Evolutionary conservation across 192 early-diverging fungal species (phyloP), one percentile per base, ranked within the genome.

Genomic region (Backusella mclennaniae): DNA sequence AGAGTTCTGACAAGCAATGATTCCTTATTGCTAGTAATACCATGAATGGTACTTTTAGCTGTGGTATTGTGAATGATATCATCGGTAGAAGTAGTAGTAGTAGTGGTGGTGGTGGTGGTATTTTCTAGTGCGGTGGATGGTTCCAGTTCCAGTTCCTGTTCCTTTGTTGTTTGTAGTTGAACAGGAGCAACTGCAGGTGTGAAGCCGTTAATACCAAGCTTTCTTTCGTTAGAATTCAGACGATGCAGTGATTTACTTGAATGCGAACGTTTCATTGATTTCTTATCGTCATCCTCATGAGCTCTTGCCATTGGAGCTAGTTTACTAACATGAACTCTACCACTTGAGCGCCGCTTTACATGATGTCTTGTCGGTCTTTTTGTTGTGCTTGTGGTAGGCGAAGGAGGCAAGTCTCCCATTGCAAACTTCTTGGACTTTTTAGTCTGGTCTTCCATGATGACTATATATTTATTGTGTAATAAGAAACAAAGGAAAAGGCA

Each of bases 261-360:
- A 17, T 77, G 76, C 14, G 76, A 77, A 38, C 76, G 46, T 14
- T 72, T 71, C 76, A 77, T 77, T 19, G 75, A 68, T 23, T 76
- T 76, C 35, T 46, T 52, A 69, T 41, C 35, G 6, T 69, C 68
- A 39, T 38, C 56, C 12, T 63, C 56, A 41, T 77, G 59, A 21
- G 79, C 71, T 68, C 74, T 71, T 53, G 75, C 71, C 79, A 80
- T 80, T 44, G 75, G 79, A 17, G 75, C 75, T 7, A 80, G 36
- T 68, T 80, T 80, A 35, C 71, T 76, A 26, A 80, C 79, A 69
- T 80, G 79, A 0, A 80, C 79, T 53, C 79, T 53, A n/a, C 79
- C 79, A 53, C 79, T 70, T 2, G 79, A 80, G 31, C 70, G 59
- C 3, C 79, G 79, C 67, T 80, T 80, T 31, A 80, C 79, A 76